Conservation (phyloP, 371 early-diverging fungal genomes). For the Rhizopus arrhizus region DNA sequence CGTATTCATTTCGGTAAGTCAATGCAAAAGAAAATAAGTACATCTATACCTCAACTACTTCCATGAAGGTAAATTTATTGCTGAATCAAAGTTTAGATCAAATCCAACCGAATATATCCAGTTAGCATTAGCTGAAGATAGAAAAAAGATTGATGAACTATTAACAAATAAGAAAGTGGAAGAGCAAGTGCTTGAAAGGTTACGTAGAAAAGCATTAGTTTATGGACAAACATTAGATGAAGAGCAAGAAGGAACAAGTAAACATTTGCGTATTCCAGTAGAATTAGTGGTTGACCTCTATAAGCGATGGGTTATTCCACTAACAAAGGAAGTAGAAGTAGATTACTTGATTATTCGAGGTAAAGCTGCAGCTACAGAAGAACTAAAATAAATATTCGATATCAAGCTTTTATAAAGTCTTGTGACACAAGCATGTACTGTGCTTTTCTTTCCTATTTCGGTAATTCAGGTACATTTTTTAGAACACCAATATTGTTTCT, state of each 20-base stretch:
- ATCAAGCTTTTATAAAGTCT: too few species aligned
- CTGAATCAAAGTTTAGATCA: slow-evolving; percentile 89
- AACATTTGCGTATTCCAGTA: slow-evolving; percentile 61
- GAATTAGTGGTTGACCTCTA: slow-evolving; percentile 88
- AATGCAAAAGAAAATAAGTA: too few species aligned
- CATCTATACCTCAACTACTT: neutral
- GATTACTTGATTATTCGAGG: slow-evolving; percentile 83
- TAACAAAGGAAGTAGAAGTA: slow-evolving; percentile 94
- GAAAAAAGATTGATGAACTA: slow-evolving; percentile 77
- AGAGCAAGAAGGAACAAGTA: slow-evolving; percentile 42
- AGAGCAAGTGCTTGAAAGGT: slow-evolving; percentile 75
- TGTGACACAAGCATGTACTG: too few species aligned
- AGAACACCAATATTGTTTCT: too few species aligned
- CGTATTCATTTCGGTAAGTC: slow-evolving; percentile 91
- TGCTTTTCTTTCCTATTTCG: too few species aligned
- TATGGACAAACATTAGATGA: slow-evolving; percentile 87
- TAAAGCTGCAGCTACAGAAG: slow-evolving; percentile 10
- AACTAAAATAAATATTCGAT: neutral
- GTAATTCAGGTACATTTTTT: too few species aligned
- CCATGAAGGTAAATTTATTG: slow-evolving; percentile 85
- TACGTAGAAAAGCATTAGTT: slow-evolving; percentile 85
- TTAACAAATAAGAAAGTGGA: slow-evolving; percentile 89
- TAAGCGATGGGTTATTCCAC: slow-evolving; percentile 83
- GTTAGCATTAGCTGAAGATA: slow-evolving; percentile 75
- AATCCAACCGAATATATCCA: slow-evolving; percentile 82